Base-by-base conservation (phyloP, 1,139 yeast species). In the Candida sanyaensis region DNA sequence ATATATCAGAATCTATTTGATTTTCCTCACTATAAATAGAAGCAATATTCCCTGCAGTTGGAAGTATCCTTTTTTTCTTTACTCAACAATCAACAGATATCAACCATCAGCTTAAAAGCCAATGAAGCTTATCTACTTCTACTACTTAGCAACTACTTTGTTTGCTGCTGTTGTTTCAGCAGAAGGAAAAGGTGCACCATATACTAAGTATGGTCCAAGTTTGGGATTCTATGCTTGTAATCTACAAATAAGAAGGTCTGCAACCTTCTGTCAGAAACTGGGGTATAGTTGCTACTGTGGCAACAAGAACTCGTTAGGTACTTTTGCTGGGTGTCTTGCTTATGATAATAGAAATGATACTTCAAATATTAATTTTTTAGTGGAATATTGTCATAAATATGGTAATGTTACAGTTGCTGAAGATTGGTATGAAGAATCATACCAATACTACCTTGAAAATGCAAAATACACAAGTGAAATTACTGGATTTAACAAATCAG, bases 391-490 rank as follows among this genome's bases (percentile, higher is more conserved):
- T 34, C 17, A 13, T 2, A 32, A 43, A 28, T 3, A 46, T 12
- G 57, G 47, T 36, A 44, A 47, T 28, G 47, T 47, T 0, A 50
- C 56, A 5, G 27, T 65, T 9, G 56, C 65, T 6, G 39, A 41
- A 1, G 53, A 61, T 9, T 55, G 59, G 27, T 55, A 56, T 13
- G 49, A 50, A 6, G 54, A 50, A 1, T 60, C 70, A 2, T 59
- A 53, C 17, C 42, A 45, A 4, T 45, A 55, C 33, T 69, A 55
- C 49, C 45, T 51, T 5, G 43, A 52, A 4, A 26, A 52, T 42
- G 71, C 69, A 4, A 58, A 55, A 13, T 40, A 48, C 17, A 47
- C 58, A 5, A 30, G 43, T 10, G 65, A 64, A 9, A 62, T 68
- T 26, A 47, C 52, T 8, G 57, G 53, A 29, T 68, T 63, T 44